Percentiles rank a stretch among this genome's conserved stretches.
phyloP scores from a whole-genome alignment of 202 grass and related monocot genomes.

The Dendrocalamus latiflorus region DNA sequence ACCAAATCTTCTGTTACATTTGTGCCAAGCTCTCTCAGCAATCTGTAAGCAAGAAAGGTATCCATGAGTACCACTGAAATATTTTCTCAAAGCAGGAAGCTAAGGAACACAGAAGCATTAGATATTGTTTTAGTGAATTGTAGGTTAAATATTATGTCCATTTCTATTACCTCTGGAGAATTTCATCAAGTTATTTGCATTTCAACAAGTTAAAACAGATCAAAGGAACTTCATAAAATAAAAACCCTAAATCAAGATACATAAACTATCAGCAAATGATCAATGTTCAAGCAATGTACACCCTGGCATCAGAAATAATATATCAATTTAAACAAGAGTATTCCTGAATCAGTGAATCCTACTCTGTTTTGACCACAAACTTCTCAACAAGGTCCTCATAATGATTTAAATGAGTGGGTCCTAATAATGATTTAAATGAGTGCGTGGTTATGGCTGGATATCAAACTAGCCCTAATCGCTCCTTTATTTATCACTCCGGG shows the following conservation, averaged over 20 bases:
- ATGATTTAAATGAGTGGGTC: neutral
- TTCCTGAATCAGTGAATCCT: neutral
- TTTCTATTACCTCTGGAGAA: neutral
- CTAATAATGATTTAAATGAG: neutral
- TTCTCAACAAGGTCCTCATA: neutral
- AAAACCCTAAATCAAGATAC: slow-evolving; percentile 23
- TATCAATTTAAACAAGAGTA: neutral
- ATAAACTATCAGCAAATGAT: slow-evolving; percentile 4
- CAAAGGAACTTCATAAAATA: slow-evolving; percentile 4
- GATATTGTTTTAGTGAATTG: neutral
- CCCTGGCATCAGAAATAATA: slow-evolving; percentile 7
- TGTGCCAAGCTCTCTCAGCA: slow-evolving; percentile 66
- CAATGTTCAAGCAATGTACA: neutral
- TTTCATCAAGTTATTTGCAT: neutral
- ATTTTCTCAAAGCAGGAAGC: neutral
- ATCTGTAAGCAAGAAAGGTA: slow-evolving; percentile 59
- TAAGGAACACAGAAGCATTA: neutral
- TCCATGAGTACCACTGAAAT: slow-evolving; percentile 33
- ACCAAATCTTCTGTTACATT: slow-evolving; percentile 77
- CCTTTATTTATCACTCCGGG: neutral
- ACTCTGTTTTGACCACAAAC: slow-evolving; percentile 9
- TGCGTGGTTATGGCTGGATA: neutral
- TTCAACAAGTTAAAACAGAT: neutral
- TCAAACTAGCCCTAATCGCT: neutral
- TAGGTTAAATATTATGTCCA: neutral